Base-by-base conservation (phyloP, 129 eudicot species). In the Saussurea involucrata region DNA sequence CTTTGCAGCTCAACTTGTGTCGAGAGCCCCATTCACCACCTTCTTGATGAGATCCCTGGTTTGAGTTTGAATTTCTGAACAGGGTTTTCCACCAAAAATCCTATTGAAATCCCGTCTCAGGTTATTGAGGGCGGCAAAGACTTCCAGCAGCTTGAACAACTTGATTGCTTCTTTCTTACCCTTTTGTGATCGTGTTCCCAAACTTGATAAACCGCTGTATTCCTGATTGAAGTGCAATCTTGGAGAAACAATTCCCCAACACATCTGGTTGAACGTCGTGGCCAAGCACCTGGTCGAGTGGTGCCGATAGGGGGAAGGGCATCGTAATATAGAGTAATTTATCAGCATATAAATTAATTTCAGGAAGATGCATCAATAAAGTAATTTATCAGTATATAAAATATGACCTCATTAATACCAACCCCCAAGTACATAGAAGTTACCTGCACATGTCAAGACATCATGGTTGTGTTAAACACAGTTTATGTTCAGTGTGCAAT, bases 101-200 rank as follows among this genome's bases (percentile, higher is more conserved):
- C 74, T 78, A 58, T 92, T 95, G 83, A 95, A 95, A 75, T 92
- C 90, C 22, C 80, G 68, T 71, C 97, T 81, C 27, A 92, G 79
- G 25, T 72, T 83, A 69, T 86, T 77, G 8, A 95, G 84, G 24
- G 83, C 37, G 13, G 86, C 77, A 67, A 95, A 95, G 8, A 92
- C 37, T 13, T 88, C 90, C 64, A 92, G 72, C 67, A 95, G 71
- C 85, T 82, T 92, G 77, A 90, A 79, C 0, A 95, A 87, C 88
- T 92, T 92, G 36, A 88, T 46, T 46, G 97, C 97, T 76, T 92
- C 99, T 57, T 86, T 90, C 88, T 92, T 95, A 17, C n/a, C 91
- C 81, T 57, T 76, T 77, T 27, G 92, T 83, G 67, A 95, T 10
- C 2, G 76, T 71, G 73, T 80, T 83, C 21, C 87, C 99, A 29